phyloP scores from a whole-genome alignment of 768 basidiomycete species.

The Rubroboletus pulcherrimus region DNA sequence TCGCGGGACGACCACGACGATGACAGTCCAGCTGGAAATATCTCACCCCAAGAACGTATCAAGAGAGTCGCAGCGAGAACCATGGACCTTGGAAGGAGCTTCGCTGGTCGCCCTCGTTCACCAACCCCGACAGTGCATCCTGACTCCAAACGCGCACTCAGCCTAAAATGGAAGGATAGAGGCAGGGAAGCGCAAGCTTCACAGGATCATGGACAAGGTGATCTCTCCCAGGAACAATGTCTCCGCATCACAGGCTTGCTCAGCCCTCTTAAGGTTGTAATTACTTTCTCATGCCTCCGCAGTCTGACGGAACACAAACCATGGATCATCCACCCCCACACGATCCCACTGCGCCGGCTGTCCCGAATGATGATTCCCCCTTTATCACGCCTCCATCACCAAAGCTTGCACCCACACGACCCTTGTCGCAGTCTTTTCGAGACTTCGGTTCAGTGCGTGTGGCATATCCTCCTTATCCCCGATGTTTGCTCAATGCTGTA shows the following conservation, averaged over 20 bases:
- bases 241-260: slow-evolving; percentile 5
- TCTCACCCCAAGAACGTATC: slow-evolving; percentile 41
- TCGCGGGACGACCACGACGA: slow-evolving; percentile 30
- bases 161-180: slow-evolving; percentile 51
- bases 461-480: not conserved
- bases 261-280: slow-evolving; percentile 9
- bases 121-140: slow-evolving; percentile 29
- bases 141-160: slow-evolving; percentile 51
- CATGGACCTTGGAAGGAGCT: slow-evolving; percentile 61
- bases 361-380: slow-evolving; percentile 48
- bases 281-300: slow-evolving; percentile 20
- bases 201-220: slow-evolving; percentile 30
- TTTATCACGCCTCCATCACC: slow-evolving; percentile 78
- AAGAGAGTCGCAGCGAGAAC: slow-evolving; percentile 56
- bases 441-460: slow-evolving; percentile 67
- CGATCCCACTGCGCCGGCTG: slow-evolving; percentile 4
- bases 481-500: not conserved
- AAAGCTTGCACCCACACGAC: slow-evolving; percentile 40
- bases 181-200: slow-evolving; percentile 34
- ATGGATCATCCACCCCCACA: slow-evolving; percentile 2
- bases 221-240: slow-evolving; percentile 26
- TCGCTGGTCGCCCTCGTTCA: slow-evolving; percentile 39
- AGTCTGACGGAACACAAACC: slow-evolving; percentile 12
- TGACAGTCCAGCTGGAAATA: slow-evolving; percentile 25
- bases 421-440: slow-evolving; percentile 51